Percentiles rank a stretch among this genome's conserved stretches.
These are phyloP conservation scores for Elongisporangium prolatum DNA, from an alignment of 352 stramenopile species.

Conservation along the genomic window DNA sequence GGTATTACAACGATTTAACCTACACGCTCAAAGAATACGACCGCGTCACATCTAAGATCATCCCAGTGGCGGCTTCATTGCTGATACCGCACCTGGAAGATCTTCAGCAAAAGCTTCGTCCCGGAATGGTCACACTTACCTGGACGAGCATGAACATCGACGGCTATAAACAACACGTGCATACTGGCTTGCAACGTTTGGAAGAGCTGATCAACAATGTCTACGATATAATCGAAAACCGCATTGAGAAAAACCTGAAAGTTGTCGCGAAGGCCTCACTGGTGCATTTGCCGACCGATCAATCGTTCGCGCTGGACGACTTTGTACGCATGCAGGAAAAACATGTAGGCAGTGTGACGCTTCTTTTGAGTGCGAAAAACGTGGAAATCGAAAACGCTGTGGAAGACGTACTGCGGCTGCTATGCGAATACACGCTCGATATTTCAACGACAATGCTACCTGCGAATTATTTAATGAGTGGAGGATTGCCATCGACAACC, in stretches of 20 bases:
- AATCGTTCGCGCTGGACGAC: conserved; percentile 83
- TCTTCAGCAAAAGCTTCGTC: conserved; percentile 66
- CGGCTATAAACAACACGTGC: conserved; percentile 64
- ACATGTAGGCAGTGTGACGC: conserved; percentile 55
- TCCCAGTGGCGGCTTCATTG: conserved; percentile 50
- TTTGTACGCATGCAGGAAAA: conserved; percentile 84
- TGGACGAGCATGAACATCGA: conserved; percentile 91
- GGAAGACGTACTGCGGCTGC: conserved; percentile 66
- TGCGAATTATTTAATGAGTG: neutral
- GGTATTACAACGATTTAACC: conserved; percentile 78
- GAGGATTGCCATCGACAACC: neutral
- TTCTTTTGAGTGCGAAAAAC: conserved; percentile 72
- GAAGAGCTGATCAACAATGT: conserved; percentile 83
- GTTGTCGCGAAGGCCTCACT: conserved; percentile 75
- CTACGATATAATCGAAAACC: conserved; percentile 79
- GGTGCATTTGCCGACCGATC: conserved; percentile 69
- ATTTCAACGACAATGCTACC: conserved; percentile 1
- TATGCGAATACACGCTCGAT: conserved; percentile 70
- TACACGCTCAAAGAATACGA: conserved; percentile 83
- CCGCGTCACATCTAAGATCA: conserved; percentile 66
- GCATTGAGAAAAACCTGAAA: conserved; percentile 83
- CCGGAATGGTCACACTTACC: conserved; percentile 81
- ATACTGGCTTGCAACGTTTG: conserved; percentile 58
- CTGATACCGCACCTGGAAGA: conserved; percentile 71
- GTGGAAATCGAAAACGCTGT: conserved; percentile 85